phyloP scores from a whole-genome alignment of 2,329 filamentous ascomycete species.

The Plectosphaerella plurivora region DNA sequence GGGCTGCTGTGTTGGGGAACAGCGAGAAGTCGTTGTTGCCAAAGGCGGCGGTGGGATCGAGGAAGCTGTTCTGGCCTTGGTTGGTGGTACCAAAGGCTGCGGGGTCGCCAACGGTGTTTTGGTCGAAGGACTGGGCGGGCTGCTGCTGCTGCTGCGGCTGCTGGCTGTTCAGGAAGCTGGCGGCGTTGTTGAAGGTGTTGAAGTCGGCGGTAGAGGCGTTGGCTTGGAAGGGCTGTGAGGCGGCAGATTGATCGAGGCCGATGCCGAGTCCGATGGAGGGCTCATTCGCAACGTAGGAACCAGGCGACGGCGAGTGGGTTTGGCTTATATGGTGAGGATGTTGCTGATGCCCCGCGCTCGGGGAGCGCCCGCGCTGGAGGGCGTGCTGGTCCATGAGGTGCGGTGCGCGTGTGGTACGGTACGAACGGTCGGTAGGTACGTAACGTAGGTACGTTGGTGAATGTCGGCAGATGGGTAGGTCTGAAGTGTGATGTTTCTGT shows the following conservation, averaged over 20 bases:
- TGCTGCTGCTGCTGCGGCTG: conserved; percentile 21
- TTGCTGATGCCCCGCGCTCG: conserved; percentile 53
- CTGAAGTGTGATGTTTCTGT: conserved; percentile 21
- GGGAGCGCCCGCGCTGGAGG: conserved; percentile 50
- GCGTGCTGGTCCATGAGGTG: conserved; percentile 37
- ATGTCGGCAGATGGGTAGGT: neutral
- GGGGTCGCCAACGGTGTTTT: conserved; percentile 25
- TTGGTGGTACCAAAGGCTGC: conserved; percentile 28
- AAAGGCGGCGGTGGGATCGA: conserved; percentile 41
- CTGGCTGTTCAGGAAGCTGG: conserved; percentile 46
- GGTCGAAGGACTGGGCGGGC: conserved; percentile 33
- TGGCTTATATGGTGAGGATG: conserved; percentile 60
- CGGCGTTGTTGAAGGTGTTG: conserved; percentile 39
- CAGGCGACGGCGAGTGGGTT: conserved; percentile 60
- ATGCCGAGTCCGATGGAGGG: conserved; percentile 52
- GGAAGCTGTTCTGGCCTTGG: conserved; percentile 38
- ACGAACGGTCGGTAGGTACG: too few species aligned
- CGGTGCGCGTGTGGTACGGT: conserved; percentile 5
- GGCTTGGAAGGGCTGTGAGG: conserved; percentile 30
- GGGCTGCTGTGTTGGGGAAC: conserved; percentile 45
- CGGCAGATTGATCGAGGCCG: conserved; percentile 47
- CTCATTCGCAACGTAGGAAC: conserved; percentile 45
- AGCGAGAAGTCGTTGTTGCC: conserved; percentile 58
- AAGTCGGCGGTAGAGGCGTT: conserved; percentile 37
- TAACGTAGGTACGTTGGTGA: conserved; percentile 3